These are phyloP conservation scores for Gamarada debralockiae DNA, from an alignment of 495 filamentous ascomycete species.

Conservation along the genomic window DNA sequence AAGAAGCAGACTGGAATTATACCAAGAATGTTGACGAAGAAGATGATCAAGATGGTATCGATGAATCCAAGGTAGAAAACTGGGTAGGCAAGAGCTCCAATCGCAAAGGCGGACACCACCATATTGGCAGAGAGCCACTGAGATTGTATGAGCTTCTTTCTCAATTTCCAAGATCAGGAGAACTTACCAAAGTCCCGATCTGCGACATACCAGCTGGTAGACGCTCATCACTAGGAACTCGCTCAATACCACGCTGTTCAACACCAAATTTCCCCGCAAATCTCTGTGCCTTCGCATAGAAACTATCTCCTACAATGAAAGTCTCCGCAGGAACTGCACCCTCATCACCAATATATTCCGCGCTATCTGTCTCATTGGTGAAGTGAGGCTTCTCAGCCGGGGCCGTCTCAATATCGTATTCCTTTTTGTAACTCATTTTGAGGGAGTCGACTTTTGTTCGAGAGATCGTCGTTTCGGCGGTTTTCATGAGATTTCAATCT, in stretches of 20 bases:
- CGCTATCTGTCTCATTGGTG: slow-evolving; percentile 27
- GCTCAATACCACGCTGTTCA: slow-evolving; percentile 77
- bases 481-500: neutral
- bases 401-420: slow-evolving; percentile 21
- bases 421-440: slow-evolving; percentile 21
- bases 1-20: slow-evolving; percentile 75
- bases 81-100: slow-evolving; percentile 67
- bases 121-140: slow-evolving; percentile 85
- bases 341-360: slow-evolving; percentile 43
- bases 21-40: slow-evolving; percentile 78
- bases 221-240: slow-evolving; percentile 71
- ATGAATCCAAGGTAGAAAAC: slow-evolving; percentile 69
- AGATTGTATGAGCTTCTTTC: neutral
- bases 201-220: slow-evolving; percentile 62
- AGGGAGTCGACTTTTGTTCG: neutral
- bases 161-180: neutral
- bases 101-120: slow-evolving; percentile 78
- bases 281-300: slow-evolving; percentile 65
- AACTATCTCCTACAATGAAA: slow-evolving; percentile 56
- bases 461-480: neutral
- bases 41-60: slow-evolving; percentile 69
- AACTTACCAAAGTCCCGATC: slow-evolving; percentile 67
- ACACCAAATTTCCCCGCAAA: slow-evolving; percentile 66
- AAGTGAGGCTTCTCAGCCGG: slow-evolving; percentile 16
- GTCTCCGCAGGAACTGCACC: slow-evolving; percentile 58